These are phyloP conservation scores for Solanum appendiculatum DNA, from an alignment of 257 asterid genomes.

Conservation along the genomic window DNA sequence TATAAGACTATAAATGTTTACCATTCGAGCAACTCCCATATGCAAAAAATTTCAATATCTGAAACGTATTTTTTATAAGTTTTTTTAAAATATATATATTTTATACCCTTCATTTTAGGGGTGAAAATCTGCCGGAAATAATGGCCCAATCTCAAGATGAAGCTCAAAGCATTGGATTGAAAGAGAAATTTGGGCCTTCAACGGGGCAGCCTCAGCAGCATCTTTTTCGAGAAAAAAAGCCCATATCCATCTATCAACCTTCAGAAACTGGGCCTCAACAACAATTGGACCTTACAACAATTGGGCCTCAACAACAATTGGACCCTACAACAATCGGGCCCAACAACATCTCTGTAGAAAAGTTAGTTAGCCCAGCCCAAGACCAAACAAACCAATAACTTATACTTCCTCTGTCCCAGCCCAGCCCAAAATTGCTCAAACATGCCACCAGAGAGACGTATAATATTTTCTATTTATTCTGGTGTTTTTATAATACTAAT, in stretches of 20 bases:
- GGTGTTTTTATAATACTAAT: too few species aligned
- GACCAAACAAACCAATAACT: too few species aligned
- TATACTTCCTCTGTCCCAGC: too few species aligned
- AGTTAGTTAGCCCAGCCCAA: background rate
- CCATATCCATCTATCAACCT: background rate
- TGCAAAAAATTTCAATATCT: background rate
- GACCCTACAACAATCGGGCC: background rate
- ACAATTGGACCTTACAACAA: background rate
- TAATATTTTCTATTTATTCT: too few species aligned
- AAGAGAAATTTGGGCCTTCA: background rate
- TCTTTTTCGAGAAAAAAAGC: background rate
- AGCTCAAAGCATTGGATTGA: background rate
- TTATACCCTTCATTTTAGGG: background rate
- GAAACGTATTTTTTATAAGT: background rate
- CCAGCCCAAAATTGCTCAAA: too few species aligned
- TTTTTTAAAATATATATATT: background rate
- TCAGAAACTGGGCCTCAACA: background rate
- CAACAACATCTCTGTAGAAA: background rate
- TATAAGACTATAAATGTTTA: accelerated
- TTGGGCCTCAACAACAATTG: background rate
- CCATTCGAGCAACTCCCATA: too few species aligned
- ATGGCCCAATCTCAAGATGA: background rate
- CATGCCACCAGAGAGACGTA: too few species aligned
- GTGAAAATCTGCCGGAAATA: background rate
- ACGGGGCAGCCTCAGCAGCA: background rate